Conservation (phyloP, 2,329 filamentous ascomycete genomes). For the Aureobasidium namibiae region DNA sequence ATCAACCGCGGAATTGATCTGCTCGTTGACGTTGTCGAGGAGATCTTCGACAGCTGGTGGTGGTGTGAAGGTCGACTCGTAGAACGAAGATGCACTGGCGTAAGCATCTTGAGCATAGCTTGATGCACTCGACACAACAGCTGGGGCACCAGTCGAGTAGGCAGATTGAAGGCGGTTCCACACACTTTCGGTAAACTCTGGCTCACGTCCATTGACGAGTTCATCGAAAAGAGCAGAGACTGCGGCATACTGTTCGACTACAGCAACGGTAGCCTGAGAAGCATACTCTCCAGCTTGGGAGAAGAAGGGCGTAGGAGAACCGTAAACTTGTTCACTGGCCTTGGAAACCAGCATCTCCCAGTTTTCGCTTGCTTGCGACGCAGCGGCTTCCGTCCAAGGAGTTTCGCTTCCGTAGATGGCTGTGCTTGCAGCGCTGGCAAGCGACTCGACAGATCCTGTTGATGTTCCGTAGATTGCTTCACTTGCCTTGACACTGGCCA, state of each 20-base stretch:
- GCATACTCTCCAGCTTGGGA: conserved; percentile 51
- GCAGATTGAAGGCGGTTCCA: conserved; percentile 62
- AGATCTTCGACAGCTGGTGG: conserved; percentile 51
- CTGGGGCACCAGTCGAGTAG: conserved; percentile 60
- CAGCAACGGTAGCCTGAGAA: conserved; percentile 53
- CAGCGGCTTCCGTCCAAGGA: conserved; percentile 45
- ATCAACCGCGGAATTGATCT: conserved; percentile 51
- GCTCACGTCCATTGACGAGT: conserved; percentile 67
- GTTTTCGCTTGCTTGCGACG: conserved; percentile 50
- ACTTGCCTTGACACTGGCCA: conserved; percentile 32
- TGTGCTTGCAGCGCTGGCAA: conserved; percentile 40
- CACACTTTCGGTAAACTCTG: conserved; percentile 73
- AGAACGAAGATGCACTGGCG: conserved; percentile 39
- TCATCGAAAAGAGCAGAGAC: conserved; percentile 69
- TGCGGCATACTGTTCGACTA: conserved; percentile 57
- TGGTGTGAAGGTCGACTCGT: conserved; percentile 41
- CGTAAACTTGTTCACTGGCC: conserved; percentile 63
- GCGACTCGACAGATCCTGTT: conserved; percentile 44
- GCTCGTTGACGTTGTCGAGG: conserved; percentile 47
- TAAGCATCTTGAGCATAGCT: conserved; percentile 38
- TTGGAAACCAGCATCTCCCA: conserved; percentile 57
- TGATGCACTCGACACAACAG: conserved; percentile 43
- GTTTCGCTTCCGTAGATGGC: conserved; percentile 41
- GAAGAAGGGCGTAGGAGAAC: conserved; percentile 48
- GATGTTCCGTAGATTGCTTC: conserved; percentile 49